Evolutionary conservation across 768 basidiomycete genomes (phyloP), one percentile per base, ranked within the genome.

Genomic region (Termitomyces eurrhizus): DNA sequence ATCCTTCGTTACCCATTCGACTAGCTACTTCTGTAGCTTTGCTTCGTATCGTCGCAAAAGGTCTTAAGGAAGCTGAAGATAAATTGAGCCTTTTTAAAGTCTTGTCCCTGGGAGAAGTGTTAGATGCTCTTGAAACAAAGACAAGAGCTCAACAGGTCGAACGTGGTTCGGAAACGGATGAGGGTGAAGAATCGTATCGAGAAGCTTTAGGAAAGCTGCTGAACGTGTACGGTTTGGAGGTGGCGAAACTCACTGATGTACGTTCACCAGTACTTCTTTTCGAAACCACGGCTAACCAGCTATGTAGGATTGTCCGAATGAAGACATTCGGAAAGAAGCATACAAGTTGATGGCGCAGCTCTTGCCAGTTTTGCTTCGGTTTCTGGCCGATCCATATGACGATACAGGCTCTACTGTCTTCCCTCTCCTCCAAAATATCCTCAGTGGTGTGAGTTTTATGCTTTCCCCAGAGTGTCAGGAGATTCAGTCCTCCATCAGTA

Each of bases 51-150:
- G 81, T 96, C n/a, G 77, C 85, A 29, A 98, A 98, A 73, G 97
- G 97, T 18, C 81, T 98, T 48, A 95, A 98, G 68, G 94, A 95
- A 67, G 85, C 92, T 0, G 80, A 80, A 41, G 95, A 96, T 70
- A 97, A 97, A 72, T 74, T 99, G 9, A 90, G 93, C 66, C 80
- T 98, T 16, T 80, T 98, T 67, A 89, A 93, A 68, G 92, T 97
- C 3, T 82, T 99, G 36, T 89, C 95, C 21, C 76, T 98, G 32
- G 88, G 87, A 12, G 83, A 89, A 62, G 90, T 96, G 21, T 77
- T 98, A 12, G 86, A 87, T 44, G 87, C 89, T 1, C 77, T 98
- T 26, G 92, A 96, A 74, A 71, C 82, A 26, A 89, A 90, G 72
- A 90, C 91, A 11, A 81, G 88, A 32, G 73, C 77, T 59, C 82